A percentile compares a stretch with the other conserved stretches of the same genome.
phyloP scores from a whole-genome alignment of 75 land plant genomes.

The Larix kaempferi region DNA sequence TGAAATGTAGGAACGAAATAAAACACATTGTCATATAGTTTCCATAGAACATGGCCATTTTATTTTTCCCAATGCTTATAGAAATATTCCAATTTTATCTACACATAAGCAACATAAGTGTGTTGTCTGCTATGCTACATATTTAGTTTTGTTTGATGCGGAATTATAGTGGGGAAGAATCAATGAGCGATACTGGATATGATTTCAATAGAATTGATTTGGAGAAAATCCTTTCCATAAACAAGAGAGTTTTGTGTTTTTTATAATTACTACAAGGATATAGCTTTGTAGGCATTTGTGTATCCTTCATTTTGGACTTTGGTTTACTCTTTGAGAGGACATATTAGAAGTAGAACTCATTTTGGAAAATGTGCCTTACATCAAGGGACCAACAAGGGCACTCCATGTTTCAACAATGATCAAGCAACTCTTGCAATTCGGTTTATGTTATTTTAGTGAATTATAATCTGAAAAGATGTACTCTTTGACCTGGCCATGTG shows the following conservation, averaged over 20 bases:
- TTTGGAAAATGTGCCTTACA: slow-evolving; percentile 97
- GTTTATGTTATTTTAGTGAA: too few species aligned
- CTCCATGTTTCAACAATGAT: slow-evolving; percentile 63
- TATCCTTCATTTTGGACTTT: slow-evolving; percentile 77
- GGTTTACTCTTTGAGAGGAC: slow-evolving; percentile 73
- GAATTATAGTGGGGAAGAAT: slow-evolving; percentile 68
- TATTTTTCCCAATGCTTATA: slow-evolving; percentile 85
- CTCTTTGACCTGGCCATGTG: too few species aligned
- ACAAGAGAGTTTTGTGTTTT: slow-evolving; percentile 77
- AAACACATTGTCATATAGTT: slow-evolving; percentile 55
- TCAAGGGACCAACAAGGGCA: slow-evolving; percentile 65
- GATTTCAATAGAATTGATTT: slow-evolving; percentile 82
- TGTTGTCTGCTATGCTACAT: slow-evolving; percentile 75
- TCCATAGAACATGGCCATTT: slow-evolving; percentile 97
- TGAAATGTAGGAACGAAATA: slow-evolving; percentile 63
- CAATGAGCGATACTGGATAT: slow-evolving; percentile 68
- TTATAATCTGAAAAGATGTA: too few species aligned
- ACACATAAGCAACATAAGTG: slow-evolving; percentile 61
- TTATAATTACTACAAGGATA: slow-evolving; percentile 98
- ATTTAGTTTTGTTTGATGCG: slow-evolving; percentile 86
- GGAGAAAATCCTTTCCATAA: slow-evolving; percentile 71
- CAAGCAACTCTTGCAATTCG: slow-evolving; percentile 21
- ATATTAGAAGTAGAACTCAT: slow-evolving; percentile 77
- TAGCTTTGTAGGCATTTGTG: slow-evolving; percentile 91
- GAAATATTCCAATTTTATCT: slow-evolving; percentile 64